These are phyloP conservation scores for Trametes maxima DNA, from an alignment of 768 basidiomycete species.

Conservation along the genomic window DNA sequence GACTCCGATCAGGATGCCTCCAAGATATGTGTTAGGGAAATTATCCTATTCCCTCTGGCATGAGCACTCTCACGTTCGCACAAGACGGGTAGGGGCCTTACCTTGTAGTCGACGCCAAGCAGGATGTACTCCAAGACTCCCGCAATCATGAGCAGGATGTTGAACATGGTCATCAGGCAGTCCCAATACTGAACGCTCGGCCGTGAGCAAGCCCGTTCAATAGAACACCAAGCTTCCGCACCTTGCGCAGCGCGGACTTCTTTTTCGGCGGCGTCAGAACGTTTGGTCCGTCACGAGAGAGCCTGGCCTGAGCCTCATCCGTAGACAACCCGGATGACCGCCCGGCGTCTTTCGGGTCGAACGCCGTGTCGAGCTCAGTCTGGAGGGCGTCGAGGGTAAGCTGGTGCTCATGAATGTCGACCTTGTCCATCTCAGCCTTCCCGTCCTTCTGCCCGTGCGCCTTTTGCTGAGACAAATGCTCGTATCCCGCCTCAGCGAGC, in stretches of 20 bases:
- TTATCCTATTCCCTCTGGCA: constrained; percentile 43
- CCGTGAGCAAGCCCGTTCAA: not conserved
- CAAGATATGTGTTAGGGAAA: constrained; percentile 68
- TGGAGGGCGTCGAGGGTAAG: constrained; percentile 46
- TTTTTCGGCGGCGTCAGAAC: constrained; percentile 68
- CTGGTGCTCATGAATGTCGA: constrained; percentile 62
- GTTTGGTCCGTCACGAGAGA: constrained; percentile 62
- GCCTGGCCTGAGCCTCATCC: constrained; percentile 54
- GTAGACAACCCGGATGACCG: constrained; percentile 52
- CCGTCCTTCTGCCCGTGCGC: constrained; percentile 33
- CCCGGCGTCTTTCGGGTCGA: constrained; percentile 55
- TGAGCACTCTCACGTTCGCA: constrained; percentile 13
- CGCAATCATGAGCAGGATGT: constrained; percentile 65
- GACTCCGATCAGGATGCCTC: constrained; percentile 66
- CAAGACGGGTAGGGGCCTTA: constrained; percentile 24
- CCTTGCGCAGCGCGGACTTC: constrained; percentile 66
- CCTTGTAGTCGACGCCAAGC: constrained; percentile 63
- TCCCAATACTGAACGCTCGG: constrained; percentile 55
- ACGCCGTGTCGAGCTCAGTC: constrained; percentile 47
- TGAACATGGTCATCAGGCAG: constrained; percentile 62
- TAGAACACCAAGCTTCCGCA: constrained; percentile 27
- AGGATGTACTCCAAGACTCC: constrained; percentile 68
- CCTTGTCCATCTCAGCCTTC: constrained; percentile 37
- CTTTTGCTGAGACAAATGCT: constrained; percentile 55
- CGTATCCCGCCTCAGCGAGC: constrained; percentile 69